A percentile compares a stretch with the other conserved stretches of the same genome.
These are phyloP conservation scores for Pleomassaria siparia DNA, from an alignment of 2,329 filamentous ascomycete species.

Conservation along the genomic window DNA sequence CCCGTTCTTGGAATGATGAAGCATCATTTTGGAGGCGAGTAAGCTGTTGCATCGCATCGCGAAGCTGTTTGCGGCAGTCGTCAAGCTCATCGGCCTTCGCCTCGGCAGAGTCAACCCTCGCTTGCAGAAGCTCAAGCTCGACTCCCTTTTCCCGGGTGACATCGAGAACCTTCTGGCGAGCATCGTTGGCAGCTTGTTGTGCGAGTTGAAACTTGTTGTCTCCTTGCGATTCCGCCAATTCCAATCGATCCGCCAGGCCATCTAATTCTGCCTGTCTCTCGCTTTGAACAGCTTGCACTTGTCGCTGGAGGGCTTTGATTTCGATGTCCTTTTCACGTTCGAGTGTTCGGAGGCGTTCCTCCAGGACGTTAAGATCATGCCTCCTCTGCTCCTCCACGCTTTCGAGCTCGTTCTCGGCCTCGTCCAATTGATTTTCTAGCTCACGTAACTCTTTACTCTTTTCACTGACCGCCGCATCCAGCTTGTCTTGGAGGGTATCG, in stretches of 20 bases:
- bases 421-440: slow-evolving; percentile 44
- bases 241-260: slow-evolving; percentile 42
- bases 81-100: slow-evolving; percentile 40
- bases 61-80: slow-evolving; percentile 37
- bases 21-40: slow-evolving; percentile 33
- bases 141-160: slow-evolving; percentile 41
- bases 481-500: slow-evolving; percentile 43
- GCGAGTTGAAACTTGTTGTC: slow-evolving; percentile 45
- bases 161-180: slow-evolving; percentile 40
- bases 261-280: slow-evolving; percentile 46
- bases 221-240: slow-evolving; percentile 43
- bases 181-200: slow-evolving; percentile 43
- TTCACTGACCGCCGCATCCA: slow-evolving; percentile 41
- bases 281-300: slow-evolving; percentile 30
- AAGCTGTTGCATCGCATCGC: slow-evolving; percentile 37
- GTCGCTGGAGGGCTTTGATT: slow-evolving; percentile 38
- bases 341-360: slow-evolving; percentile 33
- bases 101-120: slow-evolving; percentile 39
- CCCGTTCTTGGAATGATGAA: slow-evolving; percentile 32
- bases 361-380: slow-evolving; percentile 28
- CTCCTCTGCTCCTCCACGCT: slow-evolving; percentile 30
- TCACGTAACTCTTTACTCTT: slow-evolving; percentile 55
- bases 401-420: slow-evolving; percentile 32
- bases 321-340: slow-evolving; percentile 42
- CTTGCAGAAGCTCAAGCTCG: slow-evolving; percentile 41